Base-by-base conservation (phyloP, 805 yeast species). In the Komagataella pseudopastoris region DNA sequence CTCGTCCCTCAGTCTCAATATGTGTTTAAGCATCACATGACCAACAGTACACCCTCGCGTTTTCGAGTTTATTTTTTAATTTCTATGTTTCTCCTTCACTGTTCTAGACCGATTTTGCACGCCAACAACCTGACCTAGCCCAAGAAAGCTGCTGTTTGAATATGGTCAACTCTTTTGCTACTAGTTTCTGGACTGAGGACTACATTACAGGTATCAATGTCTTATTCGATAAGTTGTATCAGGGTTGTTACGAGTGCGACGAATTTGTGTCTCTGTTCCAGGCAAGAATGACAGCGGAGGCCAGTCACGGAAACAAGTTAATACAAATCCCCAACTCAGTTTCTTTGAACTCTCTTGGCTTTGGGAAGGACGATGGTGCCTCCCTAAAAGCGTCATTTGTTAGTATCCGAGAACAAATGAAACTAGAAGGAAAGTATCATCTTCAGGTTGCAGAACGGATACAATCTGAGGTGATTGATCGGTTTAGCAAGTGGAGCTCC, bases 111-210 rank as follows among this genome's bases (percentile, higher is more conserved):
- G 20, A 44, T n/a, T 44, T 12, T 17, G n/a, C 23, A 45, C 47
- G n/a, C 47, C 22, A 12, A 45, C 24, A 24, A n/a, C 43, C 69
- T 69, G 72, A 66, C 78, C 6, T 14, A 30, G 39, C 39, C 39
- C 39, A 8, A 30, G 39, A 30, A 30, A 30, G 39, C 39, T 10
- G 14, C 39, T 30, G 14, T 30, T 30, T 30, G 6, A 30, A 30
- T 30, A 30, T 30, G 39, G 39, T 14, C 14, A 30, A 30, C 39
- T 77, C 87, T 18, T 84, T 85, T 67, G 80, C 87, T 4, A 88
- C 83, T 57, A 78, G 81, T 58, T 85, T 85, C 66, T 85, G 95
- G 95, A 73, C 88, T 6, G 71, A 70, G 24, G 90, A 84, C 60
- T 80, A 81, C 59, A 67, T 71, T 12, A 66, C 74, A 65, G 82